Percentiles rank a stretch among this genome's conserved stretches.
These are phyloP conservation scores for Gloeophyllum trabeum DNA, from an alignment of 768 basidiomycete species.

Conservation along the genomic window DNA sequence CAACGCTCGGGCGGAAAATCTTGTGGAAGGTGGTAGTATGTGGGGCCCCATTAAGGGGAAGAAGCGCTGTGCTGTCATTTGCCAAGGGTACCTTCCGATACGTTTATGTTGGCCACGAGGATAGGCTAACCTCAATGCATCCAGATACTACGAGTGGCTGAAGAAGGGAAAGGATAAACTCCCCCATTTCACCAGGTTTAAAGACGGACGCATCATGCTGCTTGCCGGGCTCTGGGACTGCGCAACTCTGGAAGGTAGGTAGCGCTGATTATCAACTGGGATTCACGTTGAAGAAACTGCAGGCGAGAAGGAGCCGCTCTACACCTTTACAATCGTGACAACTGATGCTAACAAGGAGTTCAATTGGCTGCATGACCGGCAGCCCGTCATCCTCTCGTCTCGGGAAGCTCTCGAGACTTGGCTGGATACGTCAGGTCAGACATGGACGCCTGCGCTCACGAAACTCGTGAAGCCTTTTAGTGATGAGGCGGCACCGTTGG, in stretches of 20 bases:
- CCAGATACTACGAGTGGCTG: constrained; percentile 92
- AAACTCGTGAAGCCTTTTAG: constrained; percentile 52
- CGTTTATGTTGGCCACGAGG: not conserved
- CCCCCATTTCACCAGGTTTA: constrained; percentile 72
- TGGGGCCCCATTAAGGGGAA: constrained; percentile 77
- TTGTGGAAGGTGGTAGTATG: constrained; percentile 67
- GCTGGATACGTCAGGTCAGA: constrained; percentile 66
- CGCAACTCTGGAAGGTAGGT: constrained; percentile 56
- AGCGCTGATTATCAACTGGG: no score
- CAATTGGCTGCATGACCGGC: constrained; percentile 85
- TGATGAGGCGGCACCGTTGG: constrained; percentile 36
- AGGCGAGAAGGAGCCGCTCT: constrained; percentile 49
- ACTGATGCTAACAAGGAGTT: constrained; percentile 61
- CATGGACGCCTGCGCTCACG: constrained; percentile 52
- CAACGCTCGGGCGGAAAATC: constrained; percentile 80
- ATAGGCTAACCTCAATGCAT: not conserved
- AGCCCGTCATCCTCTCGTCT: constrained; percentile 68
- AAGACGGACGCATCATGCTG: constrained; percentile 57
- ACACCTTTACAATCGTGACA: constrained; percentile 88
- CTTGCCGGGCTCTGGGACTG: constrained; percentile 85
- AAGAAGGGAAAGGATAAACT: constrained; percentile 70
- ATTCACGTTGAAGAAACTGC: no score
- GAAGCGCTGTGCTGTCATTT: constrained; percentile 79
- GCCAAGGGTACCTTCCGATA: constrained; percentile 46
- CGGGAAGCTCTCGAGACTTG: constrained; percentile 52